Conservation (phyloP, 2,329 filamentous ascomycete genomes). For the Claviceps arundinis region DNA sequence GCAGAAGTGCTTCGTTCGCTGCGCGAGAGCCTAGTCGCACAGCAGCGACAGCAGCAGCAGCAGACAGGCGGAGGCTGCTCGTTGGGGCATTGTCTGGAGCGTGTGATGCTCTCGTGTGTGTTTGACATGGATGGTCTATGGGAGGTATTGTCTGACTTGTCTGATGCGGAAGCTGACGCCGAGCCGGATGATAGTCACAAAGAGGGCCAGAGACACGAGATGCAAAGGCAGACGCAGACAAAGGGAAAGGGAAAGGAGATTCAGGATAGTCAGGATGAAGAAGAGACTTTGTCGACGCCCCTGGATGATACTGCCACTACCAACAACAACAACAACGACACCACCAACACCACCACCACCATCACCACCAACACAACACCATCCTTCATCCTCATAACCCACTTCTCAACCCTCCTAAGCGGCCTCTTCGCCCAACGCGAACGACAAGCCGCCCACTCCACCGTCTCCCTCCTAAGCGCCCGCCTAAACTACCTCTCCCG, state of each 20-base stretch:
- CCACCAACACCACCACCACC: too few species aligned
- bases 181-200: slow-evolving; percentile 12
- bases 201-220: not conserved
- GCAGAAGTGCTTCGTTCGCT: slow-evolving; percentile 27
- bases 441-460: slow-evolving; percentile 32
- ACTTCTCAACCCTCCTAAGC: slow-evolving; percentile 38
- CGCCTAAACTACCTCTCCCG: slow-evolving; percentile 33
- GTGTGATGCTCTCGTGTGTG: slow-evolving; percentile 39
- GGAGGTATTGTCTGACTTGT: slow-evolving; percentile 41
- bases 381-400: slow-evolving; percentile 38
- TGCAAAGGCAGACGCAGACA: not conserved
- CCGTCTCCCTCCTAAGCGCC: slow-evolving; percentile 33
- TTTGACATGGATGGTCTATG: slow-evolving; percentile 46
- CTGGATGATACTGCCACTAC: not conserved
- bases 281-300: not conserved
- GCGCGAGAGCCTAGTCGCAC: slow-evolving; percentile 25
- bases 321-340: not conserved
- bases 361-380: not conserved
- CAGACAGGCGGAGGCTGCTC: slow-evolving; percentile 6
- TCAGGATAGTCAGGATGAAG: not conserved
- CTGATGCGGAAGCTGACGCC: not conserved
- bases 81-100: slow-evolving; percentile 26
- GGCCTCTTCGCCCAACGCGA: slow-evolving; percentile 37
- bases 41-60: slow-evolving; percentile 8
- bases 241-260: not conserved